Percentiles rank a stretch among this genome's conserved stretches.
Evolutionary conservation across 2,329 filamentous ascomycete species (phyloP).

Genomic region (Alternaria longipes): DNA sequence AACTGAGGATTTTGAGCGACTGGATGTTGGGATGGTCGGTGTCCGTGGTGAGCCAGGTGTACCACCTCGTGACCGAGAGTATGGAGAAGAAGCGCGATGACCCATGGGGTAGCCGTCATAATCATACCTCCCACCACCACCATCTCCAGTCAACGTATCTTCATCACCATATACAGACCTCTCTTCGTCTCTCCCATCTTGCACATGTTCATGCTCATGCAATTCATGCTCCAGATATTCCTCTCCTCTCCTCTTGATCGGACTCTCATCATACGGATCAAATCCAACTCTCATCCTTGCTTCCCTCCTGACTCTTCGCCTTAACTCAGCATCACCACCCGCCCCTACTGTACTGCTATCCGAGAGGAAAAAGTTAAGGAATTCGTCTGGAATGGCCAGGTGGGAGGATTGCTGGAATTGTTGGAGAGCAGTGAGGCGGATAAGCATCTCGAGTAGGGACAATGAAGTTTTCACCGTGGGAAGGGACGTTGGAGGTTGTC

Average conservation of each 20-base stretch:
- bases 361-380: conserved; percentile 85
- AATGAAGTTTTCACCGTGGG: conserved; percentile 70
- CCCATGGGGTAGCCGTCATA: conserved; percentile 44
- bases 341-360: conserved; percentile 73
- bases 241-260: conserved; percentile 71
- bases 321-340: conserved; percentile 68
- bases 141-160: conserved; percentile 10
- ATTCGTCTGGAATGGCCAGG: conserved; percentile 87
- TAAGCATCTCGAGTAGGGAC: conserved; percentile 86
- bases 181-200: not conserved
- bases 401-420: conserved; percentile 92
- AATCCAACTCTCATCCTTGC: conserved; percentile 71
- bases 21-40: not conserved
- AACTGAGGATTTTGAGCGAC: conserved; percentile 16
- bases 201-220: conserved; percentile 21
- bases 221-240: conserved; percentile 65
- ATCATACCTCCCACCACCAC: conserved; percentile 26
- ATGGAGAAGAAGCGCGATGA: conserved; percentile 20
- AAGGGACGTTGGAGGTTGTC: conserved; percentile 39
- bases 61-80: conserved; percentile 29
- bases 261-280: conserved; percentile 76
- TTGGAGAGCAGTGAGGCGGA: conserved; percentile 85
- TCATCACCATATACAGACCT: not conserved
- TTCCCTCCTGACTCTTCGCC: conserved; percentile 67
- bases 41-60: conserved; percentile 22